phyloP scores from a whole-genome alignment of 2,329 filamentous ascomycete genomes.

The Neopestalotiopsis sp. region DNA sequence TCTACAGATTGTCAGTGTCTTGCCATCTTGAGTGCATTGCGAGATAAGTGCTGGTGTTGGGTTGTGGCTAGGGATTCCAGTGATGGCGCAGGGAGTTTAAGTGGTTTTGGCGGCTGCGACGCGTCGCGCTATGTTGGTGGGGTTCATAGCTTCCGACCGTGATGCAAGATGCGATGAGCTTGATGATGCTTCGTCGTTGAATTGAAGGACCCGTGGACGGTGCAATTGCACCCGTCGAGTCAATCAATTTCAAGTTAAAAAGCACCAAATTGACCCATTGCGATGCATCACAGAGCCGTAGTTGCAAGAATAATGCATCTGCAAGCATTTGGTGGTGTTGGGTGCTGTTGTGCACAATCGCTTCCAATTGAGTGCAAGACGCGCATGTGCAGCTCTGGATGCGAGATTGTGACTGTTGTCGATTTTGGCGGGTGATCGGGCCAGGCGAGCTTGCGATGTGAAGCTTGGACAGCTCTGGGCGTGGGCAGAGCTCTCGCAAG shows the following conservation, averaged over 20 bases:
- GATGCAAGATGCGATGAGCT: constrained; percentile 24
- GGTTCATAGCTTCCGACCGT: not conserved
- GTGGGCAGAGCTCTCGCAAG: constrained; percentile 3
- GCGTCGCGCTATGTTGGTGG: not conserved
- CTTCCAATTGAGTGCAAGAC: not conserved
- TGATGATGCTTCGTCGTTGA: constrained; percentile 18
- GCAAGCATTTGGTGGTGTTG: constrained; percentile 33
- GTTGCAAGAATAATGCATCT: constrained; percentile 26
- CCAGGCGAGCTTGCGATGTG: constrained; percentile 15
- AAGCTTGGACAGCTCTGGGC: constrained; percentile 18
- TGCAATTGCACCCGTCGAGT: constrained; percentile 43
- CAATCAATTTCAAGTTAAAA: constrained; percentile 39
- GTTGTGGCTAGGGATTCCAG: not conserved
- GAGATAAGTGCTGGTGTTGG: not conserved
- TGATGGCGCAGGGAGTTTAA: constrained; percentile 12
- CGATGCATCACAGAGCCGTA: constrained; percentile 43
- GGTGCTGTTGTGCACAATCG: constrained; percentile 38
- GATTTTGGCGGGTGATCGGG: constrained; percentile 23
- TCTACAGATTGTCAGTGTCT: constrained; percentile 44
- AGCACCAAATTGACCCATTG: constrained; percentile 38
- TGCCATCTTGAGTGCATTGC: not conserved
- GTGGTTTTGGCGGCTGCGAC: not conserved
- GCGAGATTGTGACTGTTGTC: constrained; percentile 27
- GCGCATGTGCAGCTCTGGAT: constrained; percentile 21
- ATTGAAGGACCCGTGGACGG: constrained; percentile 39